Conservation (phyloP, 148 eudicot genomes). For the Cornus controversa region DNA sequence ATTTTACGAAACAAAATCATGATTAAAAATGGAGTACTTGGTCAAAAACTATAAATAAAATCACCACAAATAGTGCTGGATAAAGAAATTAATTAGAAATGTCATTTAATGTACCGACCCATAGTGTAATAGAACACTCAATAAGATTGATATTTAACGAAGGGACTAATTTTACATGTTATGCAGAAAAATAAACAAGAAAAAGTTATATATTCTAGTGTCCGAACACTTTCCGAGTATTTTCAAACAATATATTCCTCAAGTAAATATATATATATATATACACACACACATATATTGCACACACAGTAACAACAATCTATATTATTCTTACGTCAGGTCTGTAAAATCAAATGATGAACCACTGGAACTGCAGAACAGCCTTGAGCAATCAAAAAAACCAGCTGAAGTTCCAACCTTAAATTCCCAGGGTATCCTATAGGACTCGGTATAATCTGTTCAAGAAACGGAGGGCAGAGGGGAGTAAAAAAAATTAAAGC, state of each 20-base stretch:
- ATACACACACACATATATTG: no score
- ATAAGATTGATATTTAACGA: neutral
- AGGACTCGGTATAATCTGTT: constrained; percentile 29
- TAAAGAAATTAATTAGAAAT: neutral
- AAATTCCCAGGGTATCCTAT: constrained; percentile 18
- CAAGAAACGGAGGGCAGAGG: constrained; percentile 1
- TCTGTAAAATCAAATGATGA: constrained; percentile 76
- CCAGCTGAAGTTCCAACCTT: constrained; percentile 21
- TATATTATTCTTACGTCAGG: constrained; percentile 64
- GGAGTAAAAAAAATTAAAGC: constrained; percentile 6
- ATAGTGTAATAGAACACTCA: neutral
- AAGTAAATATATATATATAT: no score
- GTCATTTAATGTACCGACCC: neutral
- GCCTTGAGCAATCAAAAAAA: constrained; percentile 29
- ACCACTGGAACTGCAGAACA: constrained; percentile 39
- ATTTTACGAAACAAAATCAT: neutral
- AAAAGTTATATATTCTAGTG: neutral
- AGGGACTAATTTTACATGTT: neutral
- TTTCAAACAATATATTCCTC: neutral
- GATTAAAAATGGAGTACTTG: neutral
- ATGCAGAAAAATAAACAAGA: neutral
- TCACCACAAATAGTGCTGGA: neutral
- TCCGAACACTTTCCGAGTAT: neutral
- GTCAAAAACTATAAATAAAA: neutral
- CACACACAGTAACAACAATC: neutral